Evolutionary conservation across 306 rosid genomes (phyloP).

Genomic region (Hippophae rhamnoides): DNA sequence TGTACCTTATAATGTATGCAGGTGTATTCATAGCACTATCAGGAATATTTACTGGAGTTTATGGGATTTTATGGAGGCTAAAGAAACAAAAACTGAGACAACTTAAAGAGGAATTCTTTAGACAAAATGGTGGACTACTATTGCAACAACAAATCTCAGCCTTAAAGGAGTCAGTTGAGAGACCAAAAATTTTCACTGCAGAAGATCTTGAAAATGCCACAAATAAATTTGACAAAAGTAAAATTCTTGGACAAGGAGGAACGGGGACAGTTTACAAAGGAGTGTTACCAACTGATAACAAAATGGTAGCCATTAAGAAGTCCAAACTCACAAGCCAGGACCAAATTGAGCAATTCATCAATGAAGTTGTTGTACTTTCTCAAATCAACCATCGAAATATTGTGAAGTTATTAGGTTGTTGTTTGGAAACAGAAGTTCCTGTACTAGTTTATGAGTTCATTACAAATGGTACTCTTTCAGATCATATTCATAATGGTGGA

Average conservation of each 20-base stretch:
- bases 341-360: slow-evolving; percentile 22
- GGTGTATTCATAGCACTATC: slow-evolving; percentile 2
- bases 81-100: slow-evolving; percentile 5
- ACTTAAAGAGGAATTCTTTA: slow-evolving; percentile 8
- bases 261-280: slow-evolving; percentile 23
- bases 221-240: slow-evolving; percentile 1
- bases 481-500: background rate
- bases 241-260: slow-evolving; percentile 20
- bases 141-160: slow-evolving; percentile 12
- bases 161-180: background rate
- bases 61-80: slow-evolving; percentile 10
- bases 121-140: slow-evolving; percentile 20
- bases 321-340: slow-evolving; percentile 12
- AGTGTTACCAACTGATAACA: background rate
- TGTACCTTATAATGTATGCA: background rate
- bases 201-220: slow-evolving; percentile 20
- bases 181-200: slow-evolving; percentile 5
- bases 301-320: slow-evolving; percentile 16
- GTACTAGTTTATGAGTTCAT: slow-evolving; percentile 16
- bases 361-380: slow-evolving; percentile 17
- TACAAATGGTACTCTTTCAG: slow-evolving; percentile 20
- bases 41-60: background rate
- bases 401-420: slow-evolving; percentile 20
- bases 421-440: slow-evolving; percentile 23
- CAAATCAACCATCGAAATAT: slow-evolving; percentile 22